A percentile compares a stretch with the other conserved stretches of the same genome.
phyloP scores from a whole-genome alignment of 345 rosid genomes.

The Euphorbia peplus region DNA sequence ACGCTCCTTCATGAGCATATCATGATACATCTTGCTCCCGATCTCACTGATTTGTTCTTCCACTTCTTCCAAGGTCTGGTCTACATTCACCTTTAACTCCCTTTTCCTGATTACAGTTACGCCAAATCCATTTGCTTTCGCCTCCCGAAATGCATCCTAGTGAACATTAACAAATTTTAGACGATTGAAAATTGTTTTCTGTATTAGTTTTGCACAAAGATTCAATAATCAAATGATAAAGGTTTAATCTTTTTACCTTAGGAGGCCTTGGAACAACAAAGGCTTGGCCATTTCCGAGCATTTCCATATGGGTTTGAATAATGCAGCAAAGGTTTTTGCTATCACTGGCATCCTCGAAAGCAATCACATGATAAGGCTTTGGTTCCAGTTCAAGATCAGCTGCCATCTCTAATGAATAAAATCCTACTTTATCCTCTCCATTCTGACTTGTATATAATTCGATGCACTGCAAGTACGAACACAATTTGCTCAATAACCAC shows the following conservation, averaged over 20 bases:
- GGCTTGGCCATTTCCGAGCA: constrained; percentile 70
- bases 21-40: constrained; percentile 87
- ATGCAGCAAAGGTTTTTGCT: constrained; percentile 74
- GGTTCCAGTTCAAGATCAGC: constrained; percentile 87
- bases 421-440: constrained; percentile 64
- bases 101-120: constrained; percentile 81
- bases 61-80: constrained; percentile 73
- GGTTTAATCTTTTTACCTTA: constrained; percentile 47
- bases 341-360: constrained; percentile 71
- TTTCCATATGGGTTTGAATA: constrained; percentile 79
- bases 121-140: constrained; percentile 75
- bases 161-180: constrained; percentile 8
- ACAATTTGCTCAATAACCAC: constrained; percentile 6
- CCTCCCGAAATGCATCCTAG: constrained; percentile 83
- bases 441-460: constrained; percentile 64
- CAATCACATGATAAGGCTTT: constrained; percentile 75
- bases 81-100: constrained; percentile 71
- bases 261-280: constrained; percentile 83
- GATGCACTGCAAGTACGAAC: constrained; percentile 59
- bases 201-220: too few relatives aligned
- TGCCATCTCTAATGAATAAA: constrained; percentile 91
- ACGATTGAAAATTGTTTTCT: too few relatives aligned
- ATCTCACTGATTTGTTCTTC: constrained; percentile 72
- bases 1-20: constrained; percentile 68
- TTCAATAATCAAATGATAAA: neutral